Conservation (phyloP, 768 basidiomycete species). For the Lactarius tabidus region DNA sequence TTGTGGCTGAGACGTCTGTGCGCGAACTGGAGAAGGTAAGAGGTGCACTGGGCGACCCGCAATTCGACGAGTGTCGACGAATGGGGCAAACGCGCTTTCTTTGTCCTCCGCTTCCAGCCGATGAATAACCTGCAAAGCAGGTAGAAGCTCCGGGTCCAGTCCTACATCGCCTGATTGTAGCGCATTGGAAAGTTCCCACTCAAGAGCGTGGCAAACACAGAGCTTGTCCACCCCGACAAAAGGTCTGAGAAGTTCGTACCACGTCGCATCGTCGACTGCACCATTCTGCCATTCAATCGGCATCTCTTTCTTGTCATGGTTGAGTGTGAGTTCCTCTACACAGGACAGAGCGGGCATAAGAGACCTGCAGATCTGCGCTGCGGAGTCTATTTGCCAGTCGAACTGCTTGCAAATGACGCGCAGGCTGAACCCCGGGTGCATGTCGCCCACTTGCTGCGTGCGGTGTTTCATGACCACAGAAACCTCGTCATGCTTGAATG, state of each 20-base stretch:
- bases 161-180: background rate
- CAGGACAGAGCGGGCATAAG: background rate
- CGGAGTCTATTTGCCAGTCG: constrained; percentile 3
- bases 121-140: background rate
- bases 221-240: background rate
- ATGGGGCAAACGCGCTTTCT: background rate
- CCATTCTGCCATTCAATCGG: background rate
- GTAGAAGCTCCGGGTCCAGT: background rate
- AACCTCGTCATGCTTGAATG: background rate
- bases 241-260: background rate
- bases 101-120: too few species aligned
- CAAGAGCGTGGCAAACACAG: background rate
- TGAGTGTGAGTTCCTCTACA: background rate
- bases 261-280: background rate
- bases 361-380: background rate
- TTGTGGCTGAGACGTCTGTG: background rate
- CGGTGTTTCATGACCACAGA: too few species aligned
- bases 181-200: background rate
- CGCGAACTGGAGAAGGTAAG: too few species aligned
- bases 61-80: background rate
- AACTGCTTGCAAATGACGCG: background rate
- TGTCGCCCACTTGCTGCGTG: background rate
- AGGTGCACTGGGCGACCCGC: background rate
- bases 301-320: background rate
- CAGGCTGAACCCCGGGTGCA: background rate